Evolutionary conservation across 1,284 basidiomycete genomes (phyloP), one percentile per base, ranked within the genome.

Genomic region (Cutaneotrichosporon mucoides): DNA sequence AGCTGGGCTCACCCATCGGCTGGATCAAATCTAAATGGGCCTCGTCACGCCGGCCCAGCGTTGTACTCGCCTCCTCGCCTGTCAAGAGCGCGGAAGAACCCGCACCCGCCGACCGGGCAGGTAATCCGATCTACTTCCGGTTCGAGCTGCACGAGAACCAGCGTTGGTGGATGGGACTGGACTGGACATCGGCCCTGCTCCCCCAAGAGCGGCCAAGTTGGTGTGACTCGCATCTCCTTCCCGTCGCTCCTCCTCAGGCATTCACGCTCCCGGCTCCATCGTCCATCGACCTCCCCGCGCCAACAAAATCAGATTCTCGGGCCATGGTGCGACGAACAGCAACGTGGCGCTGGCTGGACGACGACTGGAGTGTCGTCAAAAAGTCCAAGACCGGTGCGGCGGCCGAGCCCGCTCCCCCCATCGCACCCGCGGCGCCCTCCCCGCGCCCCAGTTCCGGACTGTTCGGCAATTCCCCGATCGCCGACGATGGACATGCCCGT

Each of bases 91-190:
- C 66, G 7, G 69, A 69, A 4, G 65, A 67, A 11, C 64, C 62
- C 15, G 62, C 59, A 7, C 56, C 49, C n/a, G 66, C 55, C 12
- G 56, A 62, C 38, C 66, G 64, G 47, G 63, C 62, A 5, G 68
- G 64, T 50, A 62, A 62, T 45, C 73, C 73, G 1, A 55, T 90
- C 33, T 87, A 89, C 48, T 93, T 93, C 79, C 81, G 89, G 44
- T 93, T 93, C 73, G 90, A 88, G 41, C 79, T 96, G 36, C 88
- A 90, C 72, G 93, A 97, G 76, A 97, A 96, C 75, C 93, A 97
- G 79, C 84, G 93, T 5, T 97, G 93, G 94, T 82, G 81, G 81
- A 79, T 83, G 72, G 82, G 80, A 2, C 68, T 83, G 12, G 82
- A 97, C 78, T 97, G 91, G 90, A 95, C 93, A 0, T 88, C 90